Base-by-base conservation (phyloP, 2,329 filamentous ascomycete genomes). In the Aspergillus proliferans region DNA sequence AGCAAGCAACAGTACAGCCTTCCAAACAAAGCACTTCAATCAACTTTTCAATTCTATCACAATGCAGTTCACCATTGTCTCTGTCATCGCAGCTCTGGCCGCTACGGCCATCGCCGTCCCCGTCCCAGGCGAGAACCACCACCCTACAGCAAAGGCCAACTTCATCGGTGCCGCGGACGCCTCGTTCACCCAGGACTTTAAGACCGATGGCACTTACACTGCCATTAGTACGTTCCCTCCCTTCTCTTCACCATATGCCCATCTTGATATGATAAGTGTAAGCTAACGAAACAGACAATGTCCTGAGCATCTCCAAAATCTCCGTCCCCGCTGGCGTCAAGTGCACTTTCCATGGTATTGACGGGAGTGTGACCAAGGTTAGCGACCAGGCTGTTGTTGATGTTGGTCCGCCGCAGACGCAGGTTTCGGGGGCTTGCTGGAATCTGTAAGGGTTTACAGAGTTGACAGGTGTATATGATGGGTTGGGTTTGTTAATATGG, bases 401-500 rank as follows among this genome's bases (percentile, higher is more conserved):
- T 30, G 58, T 61, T 21, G 58, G 58, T 2, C 58, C 58, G 19
- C 58, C 58, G 6, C 58, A 61, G 53, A 59, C 56, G 12, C 59
- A 61, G 45, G 30, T 50, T 28, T 47, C 50, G 24, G 58, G 57
- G 7, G 40, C 49, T 12, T 60, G 58, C 52, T 30, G 26, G 26
- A 30, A 30, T 9, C 9, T 30, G 26, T 30, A 21, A 21, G 21
- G 21, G 15, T 15, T 15, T 15, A 15, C 15, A 15, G 15, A 15
- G 15, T 15, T 15, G 15, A 15, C 1, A 1, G 15, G 15, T 15
- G 15, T 15, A 15, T 15, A 15, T 15, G 15, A 15, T 15, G 15
- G 15, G 15, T 15, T 15, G 15, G 1, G 21, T 21, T 21, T 21
- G 21, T 21, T 21, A 4, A 21, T 28, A 30, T 28, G 26, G 26